Conservation (phyloP, 2,329 filamentous ascomycete genomes). For the Neonectria sp. region DNA sequence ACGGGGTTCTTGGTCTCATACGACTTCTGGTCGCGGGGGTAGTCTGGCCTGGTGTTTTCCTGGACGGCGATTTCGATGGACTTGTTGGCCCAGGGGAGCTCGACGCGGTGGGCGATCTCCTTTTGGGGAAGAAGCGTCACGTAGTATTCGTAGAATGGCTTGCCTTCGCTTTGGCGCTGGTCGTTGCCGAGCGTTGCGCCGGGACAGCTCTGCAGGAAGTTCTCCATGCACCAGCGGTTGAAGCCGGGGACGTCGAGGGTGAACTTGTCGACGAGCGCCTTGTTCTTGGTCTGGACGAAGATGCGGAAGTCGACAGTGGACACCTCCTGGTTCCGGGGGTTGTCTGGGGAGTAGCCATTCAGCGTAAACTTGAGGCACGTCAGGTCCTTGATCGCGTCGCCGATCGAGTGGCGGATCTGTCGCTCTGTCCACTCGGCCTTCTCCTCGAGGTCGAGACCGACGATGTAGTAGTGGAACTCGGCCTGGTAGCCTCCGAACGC, state of each 20-base stretch:
- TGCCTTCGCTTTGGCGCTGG: slow-evolving; percentile 53
- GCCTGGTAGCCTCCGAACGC: slow-evolving; percentile 59
- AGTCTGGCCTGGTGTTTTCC: slow-evolving; percentile 39
- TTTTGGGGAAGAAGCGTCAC: slow-evolving; percentile 46
- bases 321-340: slow-evolving; percentile 58
- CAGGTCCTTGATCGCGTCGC: slow-evolving; percentile 41
- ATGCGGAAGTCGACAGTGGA: slow-evolving; percentile 63
- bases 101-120: slow-evolving; percentile 39
- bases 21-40: slow-evolving; percentile 41
- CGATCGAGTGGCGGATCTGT: slow-evolving; percentile 35
- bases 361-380: slow-evolving; percentile 52
- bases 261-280: slow-evolving; percentile 31
- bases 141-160: slow-evolving; percentile 37
- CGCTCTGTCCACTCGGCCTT: slow-evolving; percentile 50
- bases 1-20: slow-evolving; percentile 43
- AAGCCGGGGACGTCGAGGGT: slow-evolving; percentile 32
- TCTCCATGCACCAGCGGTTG: slow-evolving; percentile 47
- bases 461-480: slow-evolving; percentile 59
- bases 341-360: slow-evolving; percentile 56
- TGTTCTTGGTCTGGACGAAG: slow-evolving; percentile 58
- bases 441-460: slow-evolving; percentile 57
- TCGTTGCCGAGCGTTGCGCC: slow-evolving; percentile 58
- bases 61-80: slow-evolving; percentile 40
- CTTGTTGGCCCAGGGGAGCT: slow-evolving; percentile 38
- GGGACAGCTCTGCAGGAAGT: slow-evolving; percentile 60